Evolutionary conservation across 306 rosid genomes (phyloP), one percentile per base, ranked within the genome.

Genomic region (Cercis canadensis): DNA sequence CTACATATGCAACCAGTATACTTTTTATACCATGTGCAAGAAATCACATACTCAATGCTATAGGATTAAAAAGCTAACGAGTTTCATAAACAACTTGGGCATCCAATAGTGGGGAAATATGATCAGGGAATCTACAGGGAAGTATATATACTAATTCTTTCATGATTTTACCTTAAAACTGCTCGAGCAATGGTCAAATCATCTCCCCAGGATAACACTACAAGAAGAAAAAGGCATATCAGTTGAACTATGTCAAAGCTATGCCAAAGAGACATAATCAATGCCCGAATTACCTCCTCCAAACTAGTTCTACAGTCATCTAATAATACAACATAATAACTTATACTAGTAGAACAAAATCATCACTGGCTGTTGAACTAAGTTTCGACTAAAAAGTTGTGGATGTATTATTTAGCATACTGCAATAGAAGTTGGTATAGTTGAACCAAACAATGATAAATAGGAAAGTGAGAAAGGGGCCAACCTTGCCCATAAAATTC

Each of bases 201-300:
- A 77, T 91, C 99, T 91, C 91, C 99, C 83, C 92, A 11, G 97
- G 99, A 80, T 87, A 95, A 78, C 99, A 87, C 99, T 91, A 77
- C 82, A 84, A 64, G 74, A 73, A 78, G 66, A 75, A 78, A 79
- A 81, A 72, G 66, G 21, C 70, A 74, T 62, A 80, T 78, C 57
- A 70, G 81, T 43, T 61, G 17, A 74, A 67, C 15, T 52, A 44
- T 68, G 69, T 6, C 59, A 44, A 70, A 63, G 65, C 32, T 14
- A 64, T 5, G 44, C 46, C 72, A 73, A 64, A 18, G 64, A 14
- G 15, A 72, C 43, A 61, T 34, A 69, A 40, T 33, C 71, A 72
- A 75, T 32, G 55, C 56, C 37, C 50, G 19, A 68, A 21, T 14
- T 47, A 68, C 17, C 59, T 57, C 51, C 15, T 62, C 33, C 24